phyloP scores from a whole-genome alignment of 441 rosid genomes.

The Gossypium schwendimanii region DNA sequence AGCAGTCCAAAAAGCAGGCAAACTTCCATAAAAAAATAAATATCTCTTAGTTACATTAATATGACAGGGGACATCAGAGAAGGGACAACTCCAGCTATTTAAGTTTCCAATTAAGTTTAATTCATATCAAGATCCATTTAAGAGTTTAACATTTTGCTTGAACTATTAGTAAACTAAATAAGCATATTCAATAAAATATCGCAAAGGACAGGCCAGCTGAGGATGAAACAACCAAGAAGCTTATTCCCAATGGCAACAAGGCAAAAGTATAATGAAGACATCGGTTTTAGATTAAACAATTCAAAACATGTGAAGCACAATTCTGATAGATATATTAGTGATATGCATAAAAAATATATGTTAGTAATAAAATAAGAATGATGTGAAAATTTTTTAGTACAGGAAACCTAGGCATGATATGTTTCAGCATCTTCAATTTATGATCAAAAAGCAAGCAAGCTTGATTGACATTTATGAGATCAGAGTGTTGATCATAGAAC shows the following conservation, averaged over 20 bases:
- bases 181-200: too few species aligned
- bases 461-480: background rate
- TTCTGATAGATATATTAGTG: background rate
- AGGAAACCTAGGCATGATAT: background rate
- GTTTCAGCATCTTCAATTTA: background rate
- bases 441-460: background rate
- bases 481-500: background rate
- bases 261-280: background rate
- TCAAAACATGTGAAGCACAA: background rate
- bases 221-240: background rate
- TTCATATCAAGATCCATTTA: too few species aligned
- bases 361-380: background rate
- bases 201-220: too few species aligned
- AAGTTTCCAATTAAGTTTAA: too few species aligned
- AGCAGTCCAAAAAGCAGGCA: too few species aligned
- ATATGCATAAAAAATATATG: background rate
- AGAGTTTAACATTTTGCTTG: too few species aligned
- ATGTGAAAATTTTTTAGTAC: background rate
- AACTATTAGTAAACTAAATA: too few species aligned
- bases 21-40: too few species aligned
- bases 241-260: background rate
- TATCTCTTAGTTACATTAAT: too few species aligned
- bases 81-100: too few species aligned
- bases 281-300: background rate
- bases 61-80: too few species aligned